Conservation (phyloP, 1,139 yeast species). For the Scheffersomyces lignicola region DNA sequence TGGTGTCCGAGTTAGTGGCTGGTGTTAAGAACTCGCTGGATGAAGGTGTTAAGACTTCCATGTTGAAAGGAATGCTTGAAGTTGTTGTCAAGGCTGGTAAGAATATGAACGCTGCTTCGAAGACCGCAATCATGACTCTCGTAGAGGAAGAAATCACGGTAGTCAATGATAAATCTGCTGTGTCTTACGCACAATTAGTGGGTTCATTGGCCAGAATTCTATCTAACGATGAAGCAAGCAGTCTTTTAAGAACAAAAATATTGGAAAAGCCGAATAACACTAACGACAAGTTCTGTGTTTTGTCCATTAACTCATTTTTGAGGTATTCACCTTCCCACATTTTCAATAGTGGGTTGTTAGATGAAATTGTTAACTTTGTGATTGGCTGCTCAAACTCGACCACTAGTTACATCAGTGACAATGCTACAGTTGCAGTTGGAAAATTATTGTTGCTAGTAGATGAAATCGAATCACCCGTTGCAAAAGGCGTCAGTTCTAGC, state of each 20-base stretch:
- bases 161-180: slow-evolving; percentile 58
- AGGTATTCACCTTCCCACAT: slow-evolving; percentile 71
- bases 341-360: slow-evolving; percentile 49
- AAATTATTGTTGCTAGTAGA: slow-evolving; percentile 62
- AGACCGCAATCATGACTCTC: slow-evolving; percentile 65
- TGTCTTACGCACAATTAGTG: slow-evolving; percentile 74
- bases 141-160: slow-evolving; percentile 68
- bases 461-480: slow-evolving; percentile 41
- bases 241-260: slow-evolving; percentile 62
- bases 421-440: slow-evolving; percentile 81
- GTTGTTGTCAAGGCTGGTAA: slow-evolving; percentile 80
- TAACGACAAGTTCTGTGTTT: slow-evolving; percentile 59
- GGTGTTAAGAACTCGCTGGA: slow-evolving; percentile 63
- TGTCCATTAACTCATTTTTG: slow-evolving; percentile 78
- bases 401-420: slow-evolving; percentile 65
- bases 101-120: slow-evolving; percentile 73
- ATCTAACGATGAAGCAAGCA: slow-evolving; percentile 62
- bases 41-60: slow-evolving; percentile 76
- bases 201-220: slow-evolving; percentile 76
- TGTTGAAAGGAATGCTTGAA: slow-evolving; percentile 82
- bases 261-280: slow-evolving; percentile 39
- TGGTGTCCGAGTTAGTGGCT: slow-evolving; percentile 76
- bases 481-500: slow-evolving; percentile 13
- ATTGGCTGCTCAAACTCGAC: slow-evolving; percentile 45
- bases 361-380: slow-evolving; percentile 50